These are phyloP conservation scores for Talaromyces verruculosus DNA, from an alignment of 2,329 filamentous ascomycete genomes.

Conservation along the genomic window DNA sequence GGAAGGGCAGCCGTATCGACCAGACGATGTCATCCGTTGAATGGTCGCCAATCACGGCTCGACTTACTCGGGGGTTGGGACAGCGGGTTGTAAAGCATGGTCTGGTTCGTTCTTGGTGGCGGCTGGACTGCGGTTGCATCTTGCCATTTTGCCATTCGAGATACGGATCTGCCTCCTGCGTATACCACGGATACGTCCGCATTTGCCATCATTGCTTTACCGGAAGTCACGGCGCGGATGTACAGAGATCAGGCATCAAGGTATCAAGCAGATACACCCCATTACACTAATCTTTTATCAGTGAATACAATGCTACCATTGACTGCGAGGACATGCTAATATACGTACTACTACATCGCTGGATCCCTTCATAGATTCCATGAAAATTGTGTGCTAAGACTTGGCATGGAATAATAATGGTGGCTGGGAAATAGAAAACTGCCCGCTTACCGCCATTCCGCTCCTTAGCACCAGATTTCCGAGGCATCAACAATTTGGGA, in stretches of 20 bases:
- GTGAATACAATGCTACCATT: background rate
- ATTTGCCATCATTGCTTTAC: background rate
- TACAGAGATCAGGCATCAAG: background rate
- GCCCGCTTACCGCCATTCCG: slow-evolving; percentile 23
- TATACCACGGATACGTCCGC: background rate
- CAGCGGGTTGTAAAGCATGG: slow-evolving; percentile 1
- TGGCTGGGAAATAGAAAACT: slow-evolving; percentile 3
- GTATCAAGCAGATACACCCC: background rate
- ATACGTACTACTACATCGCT: background rate
- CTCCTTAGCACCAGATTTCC: slow-evolving; percentile 24
- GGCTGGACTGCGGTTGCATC: background rate
- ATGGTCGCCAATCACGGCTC: slow-evolving; percentile 11
- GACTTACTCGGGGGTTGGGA: slow-evolving; percentile 8
- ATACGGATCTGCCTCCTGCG: slow-evolving; percentile 1
- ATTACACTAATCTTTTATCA: background rate
- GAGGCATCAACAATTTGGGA: slow-evolving; percentile 20
- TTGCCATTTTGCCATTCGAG: slow-evolving; percentile 11
- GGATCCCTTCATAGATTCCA: background rate
- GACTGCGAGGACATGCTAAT: background rate
- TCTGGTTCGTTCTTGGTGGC: slow-evolving; percentile 9
- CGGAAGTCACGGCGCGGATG: background rate
- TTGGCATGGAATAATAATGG: background rate
- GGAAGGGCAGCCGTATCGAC: slow-evolving; percentile 8
- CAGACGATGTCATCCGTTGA: slow-evolving; percentile 6
- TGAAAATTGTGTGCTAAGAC: background rate